A percentile compares a stretch with the other conserved stretches of the same genome.
Evolutionary conservation across 495 filamentous ascomycete genomes (phyloP).

Genomic region (Talaromyces wortmannii): DNA sequence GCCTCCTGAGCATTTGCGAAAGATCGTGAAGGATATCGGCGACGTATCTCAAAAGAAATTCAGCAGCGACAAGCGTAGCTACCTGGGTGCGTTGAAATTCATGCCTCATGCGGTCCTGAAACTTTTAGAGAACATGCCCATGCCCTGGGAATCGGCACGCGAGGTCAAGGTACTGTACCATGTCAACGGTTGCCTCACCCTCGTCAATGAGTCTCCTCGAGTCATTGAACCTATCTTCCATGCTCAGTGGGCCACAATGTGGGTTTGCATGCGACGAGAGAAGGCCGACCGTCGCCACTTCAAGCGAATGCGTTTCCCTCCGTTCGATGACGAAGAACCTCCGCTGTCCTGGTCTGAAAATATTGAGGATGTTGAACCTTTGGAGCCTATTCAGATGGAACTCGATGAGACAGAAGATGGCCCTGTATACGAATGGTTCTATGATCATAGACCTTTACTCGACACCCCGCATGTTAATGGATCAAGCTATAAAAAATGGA

Average conservation of each 20-base stretch:
- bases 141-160: slow-evolving; percentile 96
- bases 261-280: slow-evolving; percentile 96
- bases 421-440: slow-evolving; percentile 93
- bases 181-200: slow-evolving; percentile 92
- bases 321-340: slow-evolving; percentile 98
- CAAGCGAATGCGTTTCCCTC: slow-evolving; percentile 98
- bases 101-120: slow-evolving; percentile 99
- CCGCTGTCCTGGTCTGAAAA: slow-evolving; percentile 98
- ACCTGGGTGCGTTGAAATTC: slow-evolving; percentile 95
- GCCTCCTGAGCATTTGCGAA: slow-evolving; percentile 96
- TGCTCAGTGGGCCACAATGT: slow-evolving; percentile 99
- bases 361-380: slow-evolving; percentile 94
- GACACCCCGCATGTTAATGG: slow-evolving; percentile 95
- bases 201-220: slow-evolving; percentile 94
- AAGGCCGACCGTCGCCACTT: slow-evolving; percentile 96
- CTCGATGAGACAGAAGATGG: slow-evolving; percentile 93
- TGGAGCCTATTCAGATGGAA: slow-evolving; percentile 99
- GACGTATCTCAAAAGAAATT: slow-evolving; percentile 99
- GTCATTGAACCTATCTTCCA: slow-evolving; percentile 99
- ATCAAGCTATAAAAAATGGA: slow-evolving; percentile 95
- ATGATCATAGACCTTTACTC: slow-evolving; percentile 85
- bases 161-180: slow-evolving; percentile 99
- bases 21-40: slow-evolving; percentile 97
- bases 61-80: slow-evolving; percentile 96
- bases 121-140: slow-evolving; percentile 98